Percentiles rank a stretch among this genome's conserved stretches.
Conservation (phyloP, 441 rosid species). For the Manihot esculenta region DNA sequence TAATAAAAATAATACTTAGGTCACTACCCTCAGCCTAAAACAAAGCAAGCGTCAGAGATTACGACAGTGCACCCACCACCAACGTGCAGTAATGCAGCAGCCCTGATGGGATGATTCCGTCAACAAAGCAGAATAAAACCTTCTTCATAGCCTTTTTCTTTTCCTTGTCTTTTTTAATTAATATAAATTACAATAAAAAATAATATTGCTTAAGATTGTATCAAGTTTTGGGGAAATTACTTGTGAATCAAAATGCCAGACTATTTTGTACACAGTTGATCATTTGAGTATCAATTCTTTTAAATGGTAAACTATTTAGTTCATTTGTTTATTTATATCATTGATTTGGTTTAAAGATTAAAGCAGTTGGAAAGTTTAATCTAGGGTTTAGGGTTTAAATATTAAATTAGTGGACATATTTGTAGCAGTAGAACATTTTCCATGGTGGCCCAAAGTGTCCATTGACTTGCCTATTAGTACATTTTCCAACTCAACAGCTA, state of each 20-base stretch:
- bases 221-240: too few species aligned
- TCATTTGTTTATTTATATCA: too few species aligned
- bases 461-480: constrained; percentile 26
- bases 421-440: constrained; percentile 22
- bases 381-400: background rate
- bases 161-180: background rate
- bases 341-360: too few species aligned
- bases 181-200: background rate
- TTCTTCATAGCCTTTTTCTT: background rate
- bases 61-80: constrained; percentile 10
- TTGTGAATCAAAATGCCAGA: too few species aligned
- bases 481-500: background rate
- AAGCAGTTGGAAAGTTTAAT: background rate
- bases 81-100: background rate
- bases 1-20: background rate
- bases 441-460: constrained; percentile 31
- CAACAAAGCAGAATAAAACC: background rate
- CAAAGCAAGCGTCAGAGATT: constrained; percentile 16
- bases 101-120: constrained; percentile 12
- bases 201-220: too few species aligned
- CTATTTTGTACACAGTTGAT: too few species aligned
- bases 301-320: too few species aligned
- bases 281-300: too few species aligned
- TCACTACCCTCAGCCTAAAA: background rate
- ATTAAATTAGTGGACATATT: constrained; percentile 5